Evolutionary conservation across 495 filamentous ascomycete species (phyloP).

Genomic region (Penicillium pancosmium): DNA sequence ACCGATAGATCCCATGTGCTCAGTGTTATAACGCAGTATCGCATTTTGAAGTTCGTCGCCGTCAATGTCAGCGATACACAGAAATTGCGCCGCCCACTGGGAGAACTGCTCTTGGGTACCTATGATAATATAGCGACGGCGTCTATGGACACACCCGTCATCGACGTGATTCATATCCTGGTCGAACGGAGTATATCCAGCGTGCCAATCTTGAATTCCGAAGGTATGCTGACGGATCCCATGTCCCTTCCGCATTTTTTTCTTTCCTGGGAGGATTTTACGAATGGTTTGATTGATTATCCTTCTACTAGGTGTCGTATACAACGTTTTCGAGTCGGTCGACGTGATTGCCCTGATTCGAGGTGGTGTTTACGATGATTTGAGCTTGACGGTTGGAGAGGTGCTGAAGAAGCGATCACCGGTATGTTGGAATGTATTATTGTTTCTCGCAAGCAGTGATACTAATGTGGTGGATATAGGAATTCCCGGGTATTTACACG

Average conservation of each 20-base stretch:
- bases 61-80: conserved; percentile 94
- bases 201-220: conserved; percentile 86
- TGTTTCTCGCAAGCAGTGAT: neutral
- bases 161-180: conserved; percentile 93
- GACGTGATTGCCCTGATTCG: conserved; percentile 97
- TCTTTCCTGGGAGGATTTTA: no score
- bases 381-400: conserved; percentile 84
- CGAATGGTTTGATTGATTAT: neutral
- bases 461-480: conserved; percentile 46
- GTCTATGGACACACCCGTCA: conserved; percentile 88
- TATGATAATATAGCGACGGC: conserved; percentile 81
- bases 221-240: conserved; percentile 50
- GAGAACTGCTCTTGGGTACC: conserved; percentile 83
- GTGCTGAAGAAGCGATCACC: conserved; percentile 85
- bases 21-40: conserved; percentile 95
- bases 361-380: conserved; percentile 87
- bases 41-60: conserved; percentile 97
- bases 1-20: conserved; percentile 91
- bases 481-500: conserved; percentile 96
- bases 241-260: no score
- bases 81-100: conserved; percentile 82
- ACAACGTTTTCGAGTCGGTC: conserved; percentile 97
- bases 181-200: conserved; percentile 92
- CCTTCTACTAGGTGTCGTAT: conserved; percentile 60
- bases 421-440: conserved; percentile 40